Evolutionary conservation across 208 protist species (phyloP).

Genomic region (Entamoeba histolytica): DNA sequence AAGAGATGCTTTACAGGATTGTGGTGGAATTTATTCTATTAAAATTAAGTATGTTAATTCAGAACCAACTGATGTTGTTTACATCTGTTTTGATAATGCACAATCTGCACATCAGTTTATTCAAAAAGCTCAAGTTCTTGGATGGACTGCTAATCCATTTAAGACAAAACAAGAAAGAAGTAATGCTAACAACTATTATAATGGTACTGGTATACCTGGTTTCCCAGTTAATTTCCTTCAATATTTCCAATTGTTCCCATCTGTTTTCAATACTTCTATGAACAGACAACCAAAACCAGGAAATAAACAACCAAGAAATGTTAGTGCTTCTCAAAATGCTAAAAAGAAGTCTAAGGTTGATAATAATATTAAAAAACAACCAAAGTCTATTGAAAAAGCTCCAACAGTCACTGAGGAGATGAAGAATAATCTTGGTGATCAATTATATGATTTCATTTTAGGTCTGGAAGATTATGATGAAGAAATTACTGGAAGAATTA

Average conservation of each 20-base stretch:
- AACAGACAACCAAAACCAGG: not conserved
- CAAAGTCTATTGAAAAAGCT: not conserved
- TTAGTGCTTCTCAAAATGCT: too few species aligned
- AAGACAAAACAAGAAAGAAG: not conserved
- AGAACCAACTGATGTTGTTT: not conserved
- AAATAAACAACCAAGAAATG: not conserved
- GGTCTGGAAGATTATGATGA: not conserved
- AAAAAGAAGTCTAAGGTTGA: not conserved
- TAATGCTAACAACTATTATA: not conserved
- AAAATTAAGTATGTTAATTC: not conserved
- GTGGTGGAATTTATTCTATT: not conserved
- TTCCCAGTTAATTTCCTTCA: not conserved
- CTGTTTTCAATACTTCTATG: not conserved
- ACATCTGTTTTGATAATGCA: not conserved
- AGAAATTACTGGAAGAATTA: not conserved
- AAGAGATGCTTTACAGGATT: not conserved
- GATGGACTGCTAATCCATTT: not conserved
- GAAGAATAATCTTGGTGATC: not conserved
- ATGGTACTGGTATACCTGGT: not conserved
- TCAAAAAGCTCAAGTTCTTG: not conserved
- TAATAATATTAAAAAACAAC: not conserved
- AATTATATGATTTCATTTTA: not conserved
- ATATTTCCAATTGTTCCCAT: not conserved
- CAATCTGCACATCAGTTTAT: not conserved
- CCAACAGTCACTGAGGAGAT: not conserved